Evolutionary conservation across 139 green algal species (phyloP).

Genomic region (Diplosphaera chodatii): DNA sequence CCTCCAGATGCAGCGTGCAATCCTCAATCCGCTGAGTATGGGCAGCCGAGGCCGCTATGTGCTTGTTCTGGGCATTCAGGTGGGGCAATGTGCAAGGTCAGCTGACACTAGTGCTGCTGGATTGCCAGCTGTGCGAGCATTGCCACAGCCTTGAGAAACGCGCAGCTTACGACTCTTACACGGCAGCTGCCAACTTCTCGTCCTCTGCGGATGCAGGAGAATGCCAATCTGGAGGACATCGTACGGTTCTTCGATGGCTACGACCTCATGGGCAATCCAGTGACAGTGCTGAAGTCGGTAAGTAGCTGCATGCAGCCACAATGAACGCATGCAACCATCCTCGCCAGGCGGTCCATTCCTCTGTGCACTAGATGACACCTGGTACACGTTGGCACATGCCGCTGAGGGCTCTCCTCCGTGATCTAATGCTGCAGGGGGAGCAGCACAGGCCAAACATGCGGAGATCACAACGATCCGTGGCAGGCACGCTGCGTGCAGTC

Average conservation of each 20-base stretch:
- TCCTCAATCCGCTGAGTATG: slow-evolving; percentile 20
- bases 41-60: slow-evolving; percentile 12
- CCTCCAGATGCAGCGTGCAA: background rate
- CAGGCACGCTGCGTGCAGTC: background rate
- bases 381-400: no score
- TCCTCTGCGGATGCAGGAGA: no score
- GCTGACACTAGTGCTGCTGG: no score
- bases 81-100: background rate
- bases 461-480: background rate
- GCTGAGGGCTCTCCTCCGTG: no score
- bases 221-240: slow-evolving; percentile 16
- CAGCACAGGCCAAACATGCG: no score
- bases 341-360: no score
- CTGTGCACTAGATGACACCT: no score
- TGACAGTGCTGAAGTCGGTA: slow-evolving; percentile 9
- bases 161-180: no score
- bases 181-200: no score
- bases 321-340: no score
- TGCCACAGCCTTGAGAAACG: no score
- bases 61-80: background rate
- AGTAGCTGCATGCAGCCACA: background rate
- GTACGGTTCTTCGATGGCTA: slow-evolving; percentile 17
- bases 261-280: slow-evolving; percentile 12
- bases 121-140: no score
- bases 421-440: background rate